These are phyloP conservation scores for Amanita pseudoporphyria DNA, from an alignment of 768 basidiomycete species.

Conservation along the genomic window DNA sequence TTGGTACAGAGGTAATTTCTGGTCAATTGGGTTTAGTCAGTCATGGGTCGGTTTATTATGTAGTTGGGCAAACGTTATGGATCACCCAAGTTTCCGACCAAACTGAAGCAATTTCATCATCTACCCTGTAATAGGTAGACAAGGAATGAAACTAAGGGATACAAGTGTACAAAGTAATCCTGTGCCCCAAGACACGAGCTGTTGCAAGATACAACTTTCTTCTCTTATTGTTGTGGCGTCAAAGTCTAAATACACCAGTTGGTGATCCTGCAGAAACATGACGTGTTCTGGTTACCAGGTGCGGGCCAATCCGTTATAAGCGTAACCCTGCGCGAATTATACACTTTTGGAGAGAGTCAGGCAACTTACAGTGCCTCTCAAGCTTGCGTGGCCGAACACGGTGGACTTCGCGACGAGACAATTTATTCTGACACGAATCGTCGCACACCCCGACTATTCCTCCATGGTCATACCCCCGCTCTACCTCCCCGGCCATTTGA, in stretches of 20 bases:
- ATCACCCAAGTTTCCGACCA: constrained; percentile 63
- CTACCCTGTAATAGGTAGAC: constrained; percentile 86
- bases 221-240: not conserved
- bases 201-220: constrained; percentile 39
- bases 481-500: too few species aligned
- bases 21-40: constrained; percentile 68
- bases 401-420: constrained; percentile 77
- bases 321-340: constrained; percentile 71
- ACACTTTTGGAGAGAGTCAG: constrained; percentile 77
- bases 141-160: constrained; percentile 54
- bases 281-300: constrained; percentile 67
- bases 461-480: too few species aligned
- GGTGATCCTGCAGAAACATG: constrained; percentile 78
- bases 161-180: constrained; percentile 29
- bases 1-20: too few species aligned
- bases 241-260: constrained; percentile 72
- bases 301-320: constrained; percentile 82
- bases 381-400: constrained; percentile 77
- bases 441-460: constrained; percentile 57
- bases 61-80: constrained; percentile 15
- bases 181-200: constrained; percentile 16
- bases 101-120: constrained; percentile 69
- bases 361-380: constrained; percentile 41
- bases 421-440: constrained; percentile 79
- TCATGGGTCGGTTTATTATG: constrained; percentile 35